phyloP scores from a whole-genome alignment of 345 rosid species.

The Kandelia obovata region DNA sequence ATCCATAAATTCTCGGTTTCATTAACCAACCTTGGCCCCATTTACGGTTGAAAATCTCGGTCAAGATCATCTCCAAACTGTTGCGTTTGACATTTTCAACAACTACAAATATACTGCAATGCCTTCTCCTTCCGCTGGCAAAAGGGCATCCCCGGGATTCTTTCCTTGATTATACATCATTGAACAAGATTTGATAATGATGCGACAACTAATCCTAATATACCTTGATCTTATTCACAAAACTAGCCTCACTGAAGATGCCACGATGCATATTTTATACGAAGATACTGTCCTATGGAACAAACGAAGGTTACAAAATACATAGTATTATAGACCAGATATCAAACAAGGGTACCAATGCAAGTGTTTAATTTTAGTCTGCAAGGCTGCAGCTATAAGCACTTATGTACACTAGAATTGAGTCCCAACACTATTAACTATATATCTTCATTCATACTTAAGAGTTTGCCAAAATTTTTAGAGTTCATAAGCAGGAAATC shows the following conservation, averaged over 20 bases:
- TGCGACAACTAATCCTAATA: background rate
- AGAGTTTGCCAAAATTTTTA: background rate
- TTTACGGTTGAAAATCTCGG: background rate
- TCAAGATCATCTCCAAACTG: background rate
- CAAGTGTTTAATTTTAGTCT: too few species aligned
- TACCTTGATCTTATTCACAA: background rate
- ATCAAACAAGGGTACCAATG: background rate
- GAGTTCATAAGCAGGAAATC: conserved; percentile 31
- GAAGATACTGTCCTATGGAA: background rate
- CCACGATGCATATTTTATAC: too few species aligned
- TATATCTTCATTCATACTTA: too few species aligned
- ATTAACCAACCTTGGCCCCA: too few species aligned
- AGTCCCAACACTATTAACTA: too few species aligned
- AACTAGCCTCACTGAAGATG: too few species aligned
- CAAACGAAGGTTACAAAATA: background rate
- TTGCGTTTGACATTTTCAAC: background rate
- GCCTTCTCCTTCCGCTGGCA: too few species aligned
- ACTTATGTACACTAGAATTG: too few species aligned
- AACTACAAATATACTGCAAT: background rate
- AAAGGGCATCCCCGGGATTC: too few species aligned
- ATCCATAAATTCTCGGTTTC: too few species aligned
- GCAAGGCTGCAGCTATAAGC: too few species aligned
- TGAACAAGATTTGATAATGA: background rate
- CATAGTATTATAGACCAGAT: background rate
- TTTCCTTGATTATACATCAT: background rate